A percentile compares a stretch with the other conserved stretches of the same genome.
phyloP scores from a whole-genome alignment of 805 yeast species.

The Schwanniomyces polymorphus region DNA sequence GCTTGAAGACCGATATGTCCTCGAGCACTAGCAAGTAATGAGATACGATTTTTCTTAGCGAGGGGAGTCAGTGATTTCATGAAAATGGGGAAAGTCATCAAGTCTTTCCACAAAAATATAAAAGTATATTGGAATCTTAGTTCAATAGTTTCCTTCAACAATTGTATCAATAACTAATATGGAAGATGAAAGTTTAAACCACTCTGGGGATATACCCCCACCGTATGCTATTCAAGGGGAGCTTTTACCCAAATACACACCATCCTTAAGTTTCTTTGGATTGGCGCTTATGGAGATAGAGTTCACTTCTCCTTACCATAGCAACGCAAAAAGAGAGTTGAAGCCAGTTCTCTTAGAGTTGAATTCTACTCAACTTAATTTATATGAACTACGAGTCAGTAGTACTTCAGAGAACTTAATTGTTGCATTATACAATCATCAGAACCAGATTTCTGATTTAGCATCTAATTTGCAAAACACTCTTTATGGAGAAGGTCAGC shows the following conservation, averaged over 20 bases:
- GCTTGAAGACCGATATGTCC: no score
- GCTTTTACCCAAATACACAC: constrained; percentile 26
- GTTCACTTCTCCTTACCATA: constrained; percentile 36
- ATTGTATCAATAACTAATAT: background rate
- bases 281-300: constrained; percentile 33
- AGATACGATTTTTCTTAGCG: background rate
- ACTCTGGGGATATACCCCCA: constrained; percentile 12
- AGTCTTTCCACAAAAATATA: background rate
- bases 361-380: constrained; percentile 38
- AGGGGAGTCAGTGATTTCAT: background rate
- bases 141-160: background rate
- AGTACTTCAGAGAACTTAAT: constrained; percentile 20
- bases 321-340: constrained; percentile 26
- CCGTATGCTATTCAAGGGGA: constrained; percentile 22
- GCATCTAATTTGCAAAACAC: background rate
- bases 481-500: background rate
- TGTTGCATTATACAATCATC: constrained; percentile 29
- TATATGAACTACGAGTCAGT: constrained; percentile 26
- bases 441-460: constrained; percentile 22
- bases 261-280: constrained; percentile 34
- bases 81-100: background rate
- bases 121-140: background rate
- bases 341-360: constrained; percentile 39
- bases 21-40: background rate
- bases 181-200: background rate